phyloP scores from a whole-genome alignment of 495 filamentous ascomycete species.

The Friedmanniomyces simplex region DNA sequence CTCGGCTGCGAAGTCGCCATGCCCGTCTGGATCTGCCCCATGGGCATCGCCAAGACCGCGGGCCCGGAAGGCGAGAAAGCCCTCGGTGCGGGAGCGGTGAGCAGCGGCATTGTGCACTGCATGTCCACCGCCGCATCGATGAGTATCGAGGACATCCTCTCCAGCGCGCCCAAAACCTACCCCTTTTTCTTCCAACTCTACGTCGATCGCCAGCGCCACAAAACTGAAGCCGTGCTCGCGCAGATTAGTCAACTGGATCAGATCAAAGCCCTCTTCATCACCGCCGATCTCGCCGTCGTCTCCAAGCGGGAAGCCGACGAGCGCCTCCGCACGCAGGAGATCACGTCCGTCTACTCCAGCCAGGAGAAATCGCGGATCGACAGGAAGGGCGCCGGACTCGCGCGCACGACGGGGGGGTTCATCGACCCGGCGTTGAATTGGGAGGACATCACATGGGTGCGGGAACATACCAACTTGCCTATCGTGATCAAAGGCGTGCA shows the following conservation, averaged over 20 bases:
- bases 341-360: slow-evolving; percentile 43
- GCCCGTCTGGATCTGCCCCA: slow-evolving; percentile 65
- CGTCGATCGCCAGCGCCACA: slow-evolving; percentile 60
- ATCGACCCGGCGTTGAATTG: slow-evolving; percentile 42
- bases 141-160: slow-evolving; percentile 48
- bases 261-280: slow-evolving; percentile 30
- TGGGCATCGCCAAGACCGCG: slow-evolving; percentile 61
- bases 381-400: slow-evolving; percentile 57
- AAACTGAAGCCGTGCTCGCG: slow-evolving; percentile 46
- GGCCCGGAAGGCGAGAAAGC: slow-evolving; percentile 63
- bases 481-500: slow-evolving; percentile 59
- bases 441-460: slow-evolving; percentile 42
- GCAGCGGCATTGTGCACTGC: slow-evolving; percentile 19
- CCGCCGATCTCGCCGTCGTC: slow-evolving; percentile 30
- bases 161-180: slow-evolving; percentile 15
- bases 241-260: slow-evolving; percentile 11
- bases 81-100: slow-evolving; percentile 40
- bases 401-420: slow-evolving; percentile 59
- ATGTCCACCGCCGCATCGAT: slow-evolving; percentile 63
- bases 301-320: slow-evolving; percentile 32
- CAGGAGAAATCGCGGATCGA: slow-evolving; percentile 51
- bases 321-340: slow-evolving; percentile 40
- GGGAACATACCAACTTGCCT: slow-evolving; percentile 34
- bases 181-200: slow-evolving; percentile 73
- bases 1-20: slow-evolving; percentile 47